Evolutionary conservation across 2,329 filamentous ascomycete species (phyloP).

Genomic region (Orbilia blumenaviensis): DNA sequence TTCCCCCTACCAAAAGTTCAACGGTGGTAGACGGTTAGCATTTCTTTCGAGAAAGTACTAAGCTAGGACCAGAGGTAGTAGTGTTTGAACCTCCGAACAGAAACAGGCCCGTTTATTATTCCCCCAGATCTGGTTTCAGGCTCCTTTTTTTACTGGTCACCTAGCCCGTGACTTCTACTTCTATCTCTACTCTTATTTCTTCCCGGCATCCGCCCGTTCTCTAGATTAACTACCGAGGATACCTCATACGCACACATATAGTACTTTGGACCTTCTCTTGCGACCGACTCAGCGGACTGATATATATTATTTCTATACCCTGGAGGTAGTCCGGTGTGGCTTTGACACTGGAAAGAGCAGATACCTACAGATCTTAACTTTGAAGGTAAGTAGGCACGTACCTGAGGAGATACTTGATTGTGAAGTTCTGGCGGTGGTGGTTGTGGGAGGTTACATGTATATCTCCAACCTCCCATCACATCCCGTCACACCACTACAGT

Average conservation of each 20-base stretch:
- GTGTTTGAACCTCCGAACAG: conserved; percentile 16
- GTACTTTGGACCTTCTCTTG: background rate
- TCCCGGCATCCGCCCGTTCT: background rate
- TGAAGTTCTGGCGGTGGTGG: background rate
- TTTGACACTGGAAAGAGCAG: background rate
- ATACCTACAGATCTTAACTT: background rate
- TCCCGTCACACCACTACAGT: background rate
- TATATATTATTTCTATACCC: background rate
- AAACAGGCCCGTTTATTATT: too few relatives aligned
- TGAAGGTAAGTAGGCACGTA: too few relatives aligned
- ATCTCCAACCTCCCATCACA: background rate
- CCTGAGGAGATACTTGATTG: too few relatives aligned
- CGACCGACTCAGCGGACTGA: background rate
- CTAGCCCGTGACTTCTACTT: too few relatives aligned
- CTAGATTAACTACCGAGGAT: background rate
- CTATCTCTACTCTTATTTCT: too few relatives aligned
- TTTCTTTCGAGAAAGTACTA: too few relatives aligned
- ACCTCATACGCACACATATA: background rate
- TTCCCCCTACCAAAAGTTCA: too few relatives aligned
- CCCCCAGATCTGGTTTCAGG: background rate
- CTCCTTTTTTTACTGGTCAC: background rate
- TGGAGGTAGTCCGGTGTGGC: background rate
- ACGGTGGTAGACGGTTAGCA: background rate
- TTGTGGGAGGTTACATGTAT: background rate
- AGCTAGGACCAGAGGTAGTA: too few relatives aligned